These are phyloP conservation scores for Pythium brassicae DNA, from an alignment of 352 stramenopile species.

Conservation along the genomic window DNA sequence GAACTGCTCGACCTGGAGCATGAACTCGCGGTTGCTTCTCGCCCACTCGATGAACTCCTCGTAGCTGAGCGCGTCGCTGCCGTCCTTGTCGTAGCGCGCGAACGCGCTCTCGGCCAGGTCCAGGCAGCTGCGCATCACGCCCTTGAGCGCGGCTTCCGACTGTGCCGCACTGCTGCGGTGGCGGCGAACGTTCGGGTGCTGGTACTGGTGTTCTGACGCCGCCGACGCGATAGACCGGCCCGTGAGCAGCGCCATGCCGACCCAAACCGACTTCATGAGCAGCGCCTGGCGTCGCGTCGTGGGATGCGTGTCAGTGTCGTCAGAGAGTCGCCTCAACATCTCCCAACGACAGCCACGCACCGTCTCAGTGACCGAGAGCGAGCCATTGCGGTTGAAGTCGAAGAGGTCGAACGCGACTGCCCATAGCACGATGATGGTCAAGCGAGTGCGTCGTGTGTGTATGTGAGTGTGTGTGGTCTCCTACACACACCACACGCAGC, in stretches of 20 bases:
- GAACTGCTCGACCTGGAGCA: constrained; percentile 81
- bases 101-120: constrained; percentile 55
- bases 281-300: constrained; percentile 29
- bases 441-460: neutral
- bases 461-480: neutral
- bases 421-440: neutral
- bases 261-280: constrained; percentile 77
- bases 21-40: constrained; percentile 80
- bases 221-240: constrained; percentile 14
- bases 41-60: constrained; percentile 83
- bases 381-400: constrained; percentile 79
- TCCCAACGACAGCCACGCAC: constrained; percentile 18
- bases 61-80: constrained; percentile 42
- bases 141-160: constrained; percentile 15
- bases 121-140: constrained; percentile 39
- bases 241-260: constrained; percentile 64
- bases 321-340: no score
- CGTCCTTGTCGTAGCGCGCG: constrained; percentile 39
- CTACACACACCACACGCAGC: neutral
- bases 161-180: neutral
- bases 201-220: constrained; percentile 1
- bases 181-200: constrained; percentile 3
- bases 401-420: constrained; percentile 73
- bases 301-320: no score
- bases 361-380: constrained; percentile 66